phyloP scores from a whole-genome alignment of 371 early-diverging fungal genomes.

The Blakeslea trispora region DNA sequence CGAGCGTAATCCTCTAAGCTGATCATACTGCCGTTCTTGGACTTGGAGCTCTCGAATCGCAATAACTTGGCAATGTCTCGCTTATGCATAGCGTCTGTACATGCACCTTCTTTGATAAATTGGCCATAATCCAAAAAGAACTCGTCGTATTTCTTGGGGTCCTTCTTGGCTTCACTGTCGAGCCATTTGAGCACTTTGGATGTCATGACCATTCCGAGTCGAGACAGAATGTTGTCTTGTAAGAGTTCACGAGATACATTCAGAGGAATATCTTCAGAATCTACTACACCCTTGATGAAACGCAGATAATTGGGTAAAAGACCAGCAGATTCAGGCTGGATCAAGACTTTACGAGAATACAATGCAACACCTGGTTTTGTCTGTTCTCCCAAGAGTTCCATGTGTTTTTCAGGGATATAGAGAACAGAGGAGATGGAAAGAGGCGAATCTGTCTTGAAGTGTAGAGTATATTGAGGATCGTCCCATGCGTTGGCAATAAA shows the following conservation, averaged over 20 bases:
- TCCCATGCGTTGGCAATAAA: slow-evolving; percentile 77
- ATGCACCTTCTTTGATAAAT: slow-evolving; percentile 90
- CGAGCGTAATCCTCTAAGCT: slow-evolving; percentile 88
- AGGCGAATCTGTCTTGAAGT: slow-evolving; percentile 81
- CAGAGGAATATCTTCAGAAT: slow-evolving; percentile 96
- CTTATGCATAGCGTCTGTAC: slow-evolving; percentile 74
- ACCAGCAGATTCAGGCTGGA: slow-evolving; percentile 73
- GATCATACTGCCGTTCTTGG: slow-evolving; percentile 57
- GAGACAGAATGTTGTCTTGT: slow-evolving; percentile 84
- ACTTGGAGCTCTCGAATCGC: slow-evolving; percentile 79
- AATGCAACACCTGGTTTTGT: slow-evolving; percentile 76
- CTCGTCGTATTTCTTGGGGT: slow-evolving; percentile 71
- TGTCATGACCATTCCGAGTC: slow-evolving; percentile 69
- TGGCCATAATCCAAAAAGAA: slow-evolving; percentile 87
- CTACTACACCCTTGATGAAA: slow-evolving; percentile 91
- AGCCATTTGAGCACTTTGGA: slow-evolving; percentile 76
- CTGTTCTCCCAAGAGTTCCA: slow-evolving; percentile 69
- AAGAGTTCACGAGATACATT: slow-evolving; percentile 97
- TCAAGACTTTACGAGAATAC: slow-evolving; percentile 81
- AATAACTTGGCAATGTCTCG: slow-evolving; percentile 83
- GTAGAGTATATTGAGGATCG: slow-evolving; percentile 69
- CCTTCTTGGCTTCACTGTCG: slow-evolving; percentile 70
- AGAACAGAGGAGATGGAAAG: slow-evolving; percentile 74
- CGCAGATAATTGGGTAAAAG: slow-evolving; percentile 81
- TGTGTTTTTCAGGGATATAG: slow-evolving; percentile 71